Percentiles rank a stretch among this genome's conserved stretches.
Evolutionary conservation across 345 rosid genomes (phyloP).

Genomic region (Eucalyptus coolabah): DNA sequence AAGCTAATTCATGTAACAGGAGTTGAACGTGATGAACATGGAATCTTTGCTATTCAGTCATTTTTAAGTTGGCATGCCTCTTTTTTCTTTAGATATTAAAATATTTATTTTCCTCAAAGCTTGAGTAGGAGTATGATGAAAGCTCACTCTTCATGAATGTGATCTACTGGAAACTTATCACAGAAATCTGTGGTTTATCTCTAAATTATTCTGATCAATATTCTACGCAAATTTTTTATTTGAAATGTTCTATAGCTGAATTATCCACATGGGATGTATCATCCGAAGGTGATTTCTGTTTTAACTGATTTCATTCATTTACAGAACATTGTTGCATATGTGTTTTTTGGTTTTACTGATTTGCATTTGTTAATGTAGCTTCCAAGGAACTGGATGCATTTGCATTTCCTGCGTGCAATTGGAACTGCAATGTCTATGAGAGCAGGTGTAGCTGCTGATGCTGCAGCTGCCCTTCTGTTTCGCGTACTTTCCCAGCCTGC

Average conservation of each 20-base stretch:
- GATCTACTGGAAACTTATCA: neutral
- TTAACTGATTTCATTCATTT: neutral
- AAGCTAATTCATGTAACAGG: neutral
- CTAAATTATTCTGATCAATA: neutral
- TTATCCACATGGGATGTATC: neutral
- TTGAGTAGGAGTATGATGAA: neutral
- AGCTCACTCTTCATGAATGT: neutral
- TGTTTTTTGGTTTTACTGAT: neutral
- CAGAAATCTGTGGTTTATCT: neutral
- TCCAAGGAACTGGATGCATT: conserved; percentile 98
- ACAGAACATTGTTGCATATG: neutral
- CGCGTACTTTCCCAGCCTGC: conserved; percentile 94
- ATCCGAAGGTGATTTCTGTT: neutral
- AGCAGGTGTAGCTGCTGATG: conserved; percentile 96
- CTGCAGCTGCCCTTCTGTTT: conserved; percentile 95
- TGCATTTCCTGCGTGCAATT: conserved; percentile 97
- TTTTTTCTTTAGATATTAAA: neutral
- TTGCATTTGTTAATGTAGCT: conserved; percentile 42
- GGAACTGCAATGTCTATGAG: conserved; percentile 99
- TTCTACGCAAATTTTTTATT: neutral
- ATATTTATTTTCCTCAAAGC: neutral
- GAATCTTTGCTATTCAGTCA: neutral
- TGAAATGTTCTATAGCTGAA: neutral
- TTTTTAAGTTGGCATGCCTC: neutral
- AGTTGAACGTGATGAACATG: neutral